phyloP scores from a whole-genome alignment of 179 eudicot genomes.

The Drosera spatulata region DNA sequence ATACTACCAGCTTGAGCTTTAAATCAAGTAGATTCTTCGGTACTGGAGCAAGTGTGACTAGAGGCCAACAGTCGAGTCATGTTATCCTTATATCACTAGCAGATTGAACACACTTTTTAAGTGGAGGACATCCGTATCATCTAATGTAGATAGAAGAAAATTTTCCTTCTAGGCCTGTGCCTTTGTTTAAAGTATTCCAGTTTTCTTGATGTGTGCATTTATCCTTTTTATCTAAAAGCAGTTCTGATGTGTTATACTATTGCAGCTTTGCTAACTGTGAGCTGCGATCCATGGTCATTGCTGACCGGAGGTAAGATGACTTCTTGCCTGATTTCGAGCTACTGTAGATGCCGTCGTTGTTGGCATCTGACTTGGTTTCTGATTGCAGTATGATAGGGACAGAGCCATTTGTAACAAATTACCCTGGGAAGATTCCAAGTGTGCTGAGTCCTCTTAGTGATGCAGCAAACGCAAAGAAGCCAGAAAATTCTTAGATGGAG shows the following conservation, averaged over 20 bases:
- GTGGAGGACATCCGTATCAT: too few species aligned
- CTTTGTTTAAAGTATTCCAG: too few species aligned
- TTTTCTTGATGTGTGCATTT: background rate
- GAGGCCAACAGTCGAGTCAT: too few species aligned
- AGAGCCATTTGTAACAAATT: constrained; percentile 8
- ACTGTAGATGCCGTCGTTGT: background rate
- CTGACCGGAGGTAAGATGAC: constrained; percentile 26
- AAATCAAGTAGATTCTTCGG: too few species aligned
- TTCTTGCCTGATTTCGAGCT: background rate
- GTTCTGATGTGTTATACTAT: background rate
- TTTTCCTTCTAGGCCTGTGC: too few species aligned
- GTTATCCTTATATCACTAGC: too few species aligned
- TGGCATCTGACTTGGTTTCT: constrained; percentile 1
- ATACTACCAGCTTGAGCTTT: too few species aligned
- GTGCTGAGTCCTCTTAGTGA: constrained; percentile 9
- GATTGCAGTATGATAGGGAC: constrained; percentile 13
- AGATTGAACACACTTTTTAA: too few species aligned
- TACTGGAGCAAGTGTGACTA: too few species aligned
- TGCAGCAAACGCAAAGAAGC: constrained; percentile 4
- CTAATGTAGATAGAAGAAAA: too few species aligned
- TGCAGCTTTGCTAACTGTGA: constrained; percentile 43
- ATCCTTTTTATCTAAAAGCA: background rate
- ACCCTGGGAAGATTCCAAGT: constrained; percentile 13
- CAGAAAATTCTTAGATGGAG: too few species aligned
- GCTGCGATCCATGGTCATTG: constrained; percentile 35